Evolutionary conservation across 257 asterid species (phyloP).

Genomic region (Solanum paucissectum): DNA sequence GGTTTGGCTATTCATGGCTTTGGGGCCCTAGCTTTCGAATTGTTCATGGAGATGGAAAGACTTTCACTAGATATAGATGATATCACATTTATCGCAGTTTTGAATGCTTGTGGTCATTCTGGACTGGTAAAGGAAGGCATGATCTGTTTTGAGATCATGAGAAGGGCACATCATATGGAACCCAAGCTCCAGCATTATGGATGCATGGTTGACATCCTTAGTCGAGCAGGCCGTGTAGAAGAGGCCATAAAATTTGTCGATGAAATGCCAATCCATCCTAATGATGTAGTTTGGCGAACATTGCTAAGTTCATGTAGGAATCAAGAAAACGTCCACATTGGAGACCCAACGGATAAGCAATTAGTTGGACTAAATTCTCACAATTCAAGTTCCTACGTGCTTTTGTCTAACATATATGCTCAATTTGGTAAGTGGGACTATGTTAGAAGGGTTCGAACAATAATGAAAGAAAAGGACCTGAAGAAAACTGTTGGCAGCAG

Average conservation of each 20-base stretch:
- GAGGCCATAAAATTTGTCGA: constrained; percentile 50
- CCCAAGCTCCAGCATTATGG: constrained; percentile 80
- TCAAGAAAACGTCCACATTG: constrained; percentile 37
- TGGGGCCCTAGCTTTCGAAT: constrained; percentile 56
- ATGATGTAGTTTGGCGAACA: constrained; percentile 59
- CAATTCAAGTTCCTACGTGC: constrained; percentile 59
- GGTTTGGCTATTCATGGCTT: constrained; percentile 75
- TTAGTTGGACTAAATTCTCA: constrained; percentile 28
- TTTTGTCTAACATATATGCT: constrained; percentile 69
- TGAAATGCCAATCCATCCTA: constrained; percentile 71
- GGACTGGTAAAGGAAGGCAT: constrained; percentile 86
- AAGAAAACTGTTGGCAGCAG: constrained; percentile 72
- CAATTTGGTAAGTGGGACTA: constrained; percentile 58
- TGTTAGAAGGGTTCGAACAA: constrained; percentile 41
- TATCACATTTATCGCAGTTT: constrained; percentile 54
- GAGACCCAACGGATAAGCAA: constrained; percentile 48
- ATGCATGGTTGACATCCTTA: constrained; percentile 73
- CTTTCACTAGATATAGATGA: constrained; percentile 49
- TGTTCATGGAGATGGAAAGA: constrained; percentile 65
- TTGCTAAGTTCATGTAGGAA: constrained; percentile 56
- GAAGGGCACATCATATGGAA: constrained; percentile 42
- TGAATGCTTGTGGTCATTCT: constrained; percentile 80
- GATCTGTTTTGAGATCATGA: constrained; percentile 63
- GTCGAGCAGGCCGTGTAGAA: constrained; percentile 56
- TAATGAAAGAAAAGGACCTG: constrained; percentile 54